Conservation (phyloP, 768 basidiomycete species). For the Xerocomellus chrysenteron region DNA sequence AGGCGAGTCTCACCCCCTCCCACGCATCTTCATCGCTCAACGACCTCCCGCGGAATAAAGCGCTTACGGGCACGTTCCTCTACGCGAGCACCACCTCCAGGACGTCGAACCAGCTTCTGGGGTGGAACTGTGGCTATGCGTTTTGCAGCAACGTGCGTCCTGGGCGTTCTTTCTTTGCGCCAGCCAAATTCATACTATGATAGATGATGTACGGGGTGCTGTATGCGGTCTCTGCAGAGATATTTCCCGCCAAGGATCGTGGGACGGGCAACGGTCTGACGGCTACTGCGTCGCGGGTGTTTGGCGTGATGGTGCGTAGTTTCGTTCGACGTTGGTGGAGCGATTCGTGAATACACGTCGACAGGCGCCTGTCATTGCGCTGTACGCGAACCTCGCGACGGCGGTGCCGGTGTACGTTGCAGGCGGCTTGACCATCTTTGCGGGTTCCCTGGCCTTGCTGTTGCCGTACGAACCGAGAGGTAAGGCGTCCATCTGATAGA, state of each 20-base stretch:
- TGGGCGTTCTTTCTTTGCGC: background rate
- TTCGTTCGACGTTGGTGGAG: background rate
- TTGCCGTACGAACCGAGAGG: constrained; percentile 76
- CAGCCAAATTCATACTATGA: background rate
- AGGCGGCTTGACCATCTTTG: constrained; percentile 59
- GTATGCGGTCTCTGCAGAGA: constrained; percentile 67
- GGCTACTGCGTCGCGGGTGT: constrained; percentile 60
- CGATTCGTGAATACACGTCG: background rate
- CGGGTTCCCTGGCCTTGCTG: constrained; percentile 57
- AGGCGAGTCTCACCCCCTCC: constrained; percentile 40
- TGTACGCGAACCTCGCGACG: constrained; percentile 63
- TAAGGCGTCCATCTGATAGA: constrained; percentile 57
- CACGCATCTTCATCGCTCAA: constrained; percentile 39
- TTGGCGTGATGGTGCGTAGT: constrained; percentile 61
- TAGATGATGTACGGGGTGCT: constrained; percentile 77
- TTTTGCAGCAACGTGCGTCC: constrained; percentile 56
- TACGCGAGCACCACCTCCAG: constrained; percentile 74
- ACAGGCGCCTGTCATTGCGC: constrained; percentile 69
- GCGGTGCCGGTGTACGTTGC: constrained; percentile 72
- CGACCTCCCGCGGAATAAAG: constrained; percentile 48
- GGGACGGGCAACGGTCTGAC: constrained; percentile 71
- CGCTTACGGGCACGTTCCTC: constrained; percentile 72
- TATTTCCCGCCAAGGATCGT: constrained; percentile 70
- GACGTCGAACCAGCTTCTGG: constrained; percentile 64
- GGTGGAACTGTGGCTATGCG: constrained; percentile 79